Evolutionary conservation across 2,329 filamentous ascomycete genomes (phyloP).

Genomic region (Colletotrichum sp.): DNA sequence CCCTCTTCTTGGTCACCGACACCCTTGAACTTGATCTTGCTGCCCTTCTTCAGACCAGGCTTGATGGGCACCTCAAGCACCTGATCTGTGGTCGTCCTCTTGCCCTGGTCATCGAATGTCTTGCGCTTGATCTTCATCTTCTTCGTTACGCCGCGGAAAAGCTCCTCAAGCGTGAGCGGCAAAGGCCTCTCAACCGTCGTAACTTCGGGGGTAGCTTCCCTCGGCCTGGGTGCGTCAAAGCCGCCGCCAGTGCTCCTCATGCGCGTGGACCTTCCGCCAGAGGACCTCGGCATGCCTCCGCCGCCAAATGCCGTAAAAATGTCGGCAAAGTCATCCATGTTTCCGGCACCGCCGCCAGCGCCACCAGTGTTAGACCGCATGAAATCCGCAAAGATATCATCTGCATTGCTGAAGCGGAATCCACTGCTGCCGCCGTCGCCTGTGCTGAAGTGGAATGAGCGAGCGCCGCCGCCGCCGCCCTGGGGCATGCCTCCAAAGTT

Average conservation of each 20-base stretch:
- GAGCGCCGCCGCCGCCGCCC: slow-evolving; percentile 50
- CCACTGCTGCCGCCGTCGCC: slow-evolving; percentile 55
- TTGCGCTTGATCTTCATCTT: slow-evolving; percentile 99
- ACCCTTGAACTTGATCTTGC: slow-evolving; percentile 97
- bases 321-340: slow-evolving; percentile 54
- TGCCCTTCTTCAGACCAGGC: slow-evolving; percentile 92
- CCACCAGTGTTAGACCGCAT: slow-evolving; percentile 60
- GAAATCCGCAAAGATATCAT: slow-evolving; percentile 87
- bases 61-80: slow-evolving; percentile 96
- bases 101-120: slow-evolving; percentile 85
- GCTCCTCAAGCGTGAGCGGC: slow-evolving; percentile 82
- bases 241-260: slow-evolving; percentile 45
- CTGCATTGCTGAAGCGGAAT: slow-evolving; percentile 85
- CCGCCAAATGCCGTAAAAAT: slow-evolving; percentile 59
- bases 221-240: slow-evolving; percentile 31
- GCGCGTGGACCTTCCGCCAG: slow-evolving; percentile 45
- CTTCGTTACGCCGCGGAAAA: slow-evolving; percentile 87
- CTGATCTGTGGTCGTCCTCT: slow-evolving; percentile 85
- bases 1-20: slow-evolving; percentile 99
- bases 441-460: slow-evolving; percentile 71
- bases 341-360: slow-evolving; percentile 38
- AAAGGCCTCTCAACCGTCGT: slow-evolving; percentile 88
- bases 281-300: slow-evolving; percentile 33
- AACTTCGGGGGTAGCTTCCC: slow-evolving; percentile 77
- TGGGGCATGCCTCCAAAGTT: slow-evolving; percentile 49